These are phyloP conservation scores for Avicennia marina DNA, from an alignment of 257 asterid species.

Conservation along the genomic window DNA sequence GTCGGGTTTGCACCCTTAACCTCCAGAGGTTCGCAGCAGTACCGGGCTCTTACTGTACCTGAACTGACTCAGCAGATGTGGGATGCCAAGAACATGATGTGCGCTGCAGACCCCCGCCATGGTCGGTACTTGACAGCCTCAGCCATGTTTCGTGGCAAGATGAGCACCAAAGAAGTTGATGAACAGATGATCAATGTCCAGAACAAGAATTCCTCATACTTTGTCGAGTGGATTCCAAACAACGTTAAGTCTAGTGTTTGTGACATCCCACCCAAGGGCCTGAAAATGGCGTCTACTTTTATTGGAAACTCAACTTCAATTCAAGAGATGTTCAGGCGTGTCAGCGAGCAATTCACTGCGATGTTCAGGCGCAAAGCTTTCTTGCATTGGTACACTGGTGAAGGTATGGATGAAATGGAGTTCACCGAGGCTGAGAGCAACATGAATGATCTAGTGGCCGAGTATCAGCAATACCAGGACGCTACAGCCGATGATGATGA, in stretches of 20 bases:
- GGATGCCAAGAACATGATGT: not conserved
- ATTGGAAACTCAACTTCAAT: not conserved
- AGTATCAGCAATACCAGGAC: not conserved
- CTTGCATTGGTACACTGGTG: not conserved
- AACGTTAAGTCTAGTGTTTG: not conserved
- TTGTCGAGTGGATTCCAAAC: not conserved
- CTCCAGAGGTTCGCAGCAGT: not conserved
- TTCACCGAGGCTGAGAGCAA: not conserved
- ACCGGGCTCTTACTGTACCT: not conserved
- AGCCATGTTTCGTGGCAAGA: not conserved
- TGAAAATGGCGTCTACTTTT: not conserved
- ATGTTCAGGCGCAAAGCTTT: not conserved
- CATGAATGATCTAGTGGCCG: not conserved
- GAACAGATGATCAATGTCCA: not conserved
- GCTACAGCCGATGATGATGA: not conserved
- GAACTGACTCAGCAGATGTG: not conserved
- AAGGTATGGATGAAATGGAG: not conserved
- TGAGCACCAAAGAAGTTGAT: not conserved
- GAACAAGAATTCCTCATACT: not conserved
- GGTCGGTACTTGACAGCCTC: not conserved
- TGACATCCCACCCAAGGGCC: not conserved
- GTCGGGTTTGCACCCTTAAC: not conserved
- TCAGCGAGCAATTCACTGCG: not conserved
- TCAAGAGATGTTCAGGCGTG: not conserved
- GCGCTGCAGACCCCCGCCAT: not conserved